Percentiles rank a stretch among this genome's conserved stretches.
Conservation (phyloP, 108 stramenopile genomes). For the Chaetoceros tenuissimus region DNA sequence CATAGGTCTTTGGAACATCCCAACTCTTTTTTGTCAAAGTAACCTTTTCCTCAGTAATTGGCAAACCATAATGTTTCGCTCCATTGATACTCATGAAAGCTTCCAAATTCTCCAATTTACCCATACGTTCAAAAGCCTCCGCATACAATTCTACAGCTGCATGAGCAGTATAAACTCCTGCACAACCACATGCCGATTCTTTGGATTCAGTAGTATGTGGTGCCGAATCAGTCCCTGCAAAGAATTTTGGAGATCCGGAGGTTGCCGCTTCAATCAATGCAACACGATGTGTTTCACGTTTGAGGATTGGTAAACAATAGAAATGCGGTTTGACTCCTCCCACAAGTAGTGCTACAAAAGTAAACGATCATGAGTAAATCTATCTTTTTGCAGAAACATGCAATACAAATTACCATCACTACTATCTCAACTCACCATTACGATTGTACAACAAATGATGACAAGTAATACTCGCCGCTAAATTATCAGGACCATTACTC, state of each 20-base stretch:
- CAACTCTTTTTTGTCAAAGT: slow-evolving; percentile 70
- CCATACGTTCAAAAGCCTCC: slow-evolving; percentile 86
- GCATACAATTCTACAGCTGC: slow-evolving; percentile 93
- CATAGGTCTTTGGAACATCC: slow-evolving; percentile 72
- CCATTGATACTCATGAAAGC: slow-evolving; percentile 84
- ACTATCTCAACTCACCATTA: slow-evolving; percentile 58
- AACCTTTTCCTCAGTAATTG: slow-evolving; percentile 53
- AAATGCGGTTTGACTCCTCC: slow-evolving; percentile 96
- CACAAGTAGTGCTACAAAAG: slow-evolving; percentile 47
- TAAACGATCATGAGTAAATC: background rate
- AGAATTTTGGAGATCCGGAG: slow-evolving; percentile 88
- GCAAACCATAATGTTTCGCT: slow-evolving; percentile 90
- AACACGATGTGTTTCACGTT: slow-evolving; percentile 90
- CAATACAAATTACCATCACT: slow-evolving; percentile 3
- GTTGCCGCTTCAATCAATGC: slow-evolving; percentile 88
- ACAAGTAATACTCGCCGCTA: slow-evolving; percentile 93
- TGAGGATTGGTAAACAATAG: slow-evolving; percentile 98
- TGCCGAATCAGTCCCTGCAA: slow-evolving; percentile 96
- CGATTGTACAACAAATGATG: slow-evolving; percentile 99
- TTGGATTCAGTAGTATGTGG: slow-evolving; percentile 84
- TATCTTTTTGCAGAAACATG: background rate
- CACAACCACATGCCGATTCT: slow-evolving; percentile 89
- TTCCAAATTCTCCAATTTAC: slow-evolving; percentile 83
- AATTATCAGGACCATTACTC: slow-evolving; percentile 55
- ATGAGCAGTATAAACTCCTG: slow-evolving; percentile 94